Evolutionary conservation across 768 basidiomycete species (phyloP).

Genomic region (Tylopilus plumbeoviolaceoides): DNA sequence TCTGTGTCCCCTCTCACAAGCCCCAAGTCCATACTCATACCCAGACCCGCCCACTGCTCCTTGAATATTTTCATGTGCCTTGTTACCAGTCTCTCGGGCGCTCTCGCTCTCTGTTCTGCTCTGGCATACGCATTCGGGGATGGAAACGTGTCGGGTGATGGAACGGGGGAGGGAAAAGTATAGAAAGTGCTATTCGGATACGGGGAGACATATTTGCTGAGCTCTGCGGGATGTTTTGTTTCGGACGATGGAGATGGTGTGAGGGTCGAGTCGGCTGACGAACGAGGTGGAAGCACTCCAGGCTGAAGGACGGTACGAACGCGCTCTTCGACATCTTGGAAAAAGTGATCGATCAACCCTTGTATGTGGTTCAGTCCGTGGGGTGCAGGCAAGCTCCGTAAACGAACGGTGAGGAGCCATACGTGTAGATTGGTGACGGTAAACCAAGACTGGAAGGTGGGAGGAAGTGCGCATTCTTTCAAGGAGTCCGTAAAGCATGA

Average conservation of each 20-base stretch:
- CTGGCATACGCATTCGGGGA: constrained; percentile 26
- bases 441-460: constrained; percentile 97
- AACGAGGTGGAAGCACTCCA: constrained; percentile 29
- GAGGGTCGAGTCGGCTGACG: constrained; percentile 9
- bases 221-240: constrained; percentile 18
- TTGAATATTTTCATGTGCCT: constrained; percentile 90
- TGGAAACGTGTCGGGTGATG: constrained; percentile 25
- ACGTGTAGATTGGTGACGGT: constrained; percentile 89
- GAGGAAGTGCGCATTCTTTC: constrained; percentile 80
- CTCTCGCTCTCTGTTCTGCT: constrained; percentile 38
- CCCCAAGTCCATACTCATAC: constrained; percentile 74
- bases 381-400: constrained; percentile 72
- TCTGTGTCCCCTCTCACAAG: constrained; percentile 75
- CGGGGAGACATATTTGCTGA: constrained; percentile 18
- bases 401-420: constrained; percentile 84
- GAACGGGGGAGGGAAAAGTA: constrained; percentile 22
- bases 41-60: constrained; percentile 86
- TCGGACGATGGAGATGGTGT: constrained; percentile 2
- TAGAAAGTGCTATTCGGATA: constrained; percentile 26
- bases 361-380: constrained; percentile 71
- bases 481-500: background rate
- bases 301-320: constrained; percentile 78
- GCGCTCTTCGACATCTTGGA: constrained; percentile 88
- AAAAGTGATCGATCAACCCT: constrained; percentile 90
- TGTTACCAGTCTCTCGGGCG: constrained; percentile 75